Evolutionary conservation across 768 basidiomycete genomes (phyloP).

Genomic region (Tricholoma saponaceum): DNA sequence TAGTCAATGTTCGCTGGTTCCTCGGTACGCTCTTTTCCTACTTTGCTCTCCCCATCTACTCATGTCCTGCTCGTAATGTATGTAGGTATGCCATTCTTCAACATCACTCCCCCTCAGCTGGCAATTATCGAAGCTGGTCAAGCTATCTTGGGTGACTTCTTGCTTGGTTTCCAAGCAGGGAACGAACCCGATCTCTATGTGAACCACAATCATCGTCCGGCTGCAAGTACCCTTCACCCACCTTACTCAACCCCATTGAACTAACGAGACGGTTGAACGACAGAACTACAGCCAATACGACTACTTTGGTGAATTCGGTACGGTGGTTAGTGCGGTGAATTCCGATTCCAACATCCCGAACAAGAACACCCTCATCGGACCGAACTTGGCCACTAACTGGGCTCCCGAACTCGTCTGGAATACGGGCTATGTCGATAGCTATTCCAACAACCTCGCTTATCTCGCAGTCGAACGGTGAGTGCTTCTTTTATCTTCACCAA

Average conservation of each 20-base stretch:
- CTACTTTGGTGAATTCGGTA: conserved; percentile 52
- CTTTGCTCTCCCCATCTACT: not conserved
- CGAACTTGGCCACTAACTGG: conserved; percentile 50
- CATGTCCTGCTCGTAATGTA: not conserved
- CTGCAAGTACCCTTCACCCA: conserved; percentile 8
- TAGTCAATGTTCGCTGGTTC: conserved; percentile 68
- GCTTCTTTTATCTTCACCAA: too few species aligned
- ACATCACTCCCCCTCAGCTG: conserved; percentile 49
- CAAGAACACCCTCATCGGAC: conserved; percentile 53
- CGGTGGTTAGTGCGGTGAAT: conserved; percentile 40
- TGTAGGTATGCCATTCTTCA: conserved; percentile 60
- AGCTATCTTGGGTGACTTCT: conserved; percentile 48
- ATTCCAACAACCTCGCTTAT: conserved; percentile 1
- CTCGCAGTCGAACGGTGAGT: conserved; percentile 53
- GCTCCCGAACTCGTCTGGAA: conserved; percentile 47
- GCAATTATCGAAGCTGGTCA: conserved; percentile 58
- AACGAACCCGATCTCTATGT: conserved; percentile 63
- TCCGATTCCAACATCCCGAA: conserved; percentile 31
- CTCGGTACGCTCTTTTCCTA: conserved; percentile 33
- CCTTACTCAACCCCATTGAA: not conserved
- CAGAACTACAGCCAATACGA: not conserved
- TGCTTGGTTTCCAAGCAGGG: conserved; percentile 68
- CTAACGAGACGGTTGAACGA: not conserved
- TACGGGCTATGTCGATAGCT: conserved; percentile 40
- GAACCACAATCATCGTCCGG: conserved; percentile 35